A percentile compares a stretch with the other conserved stretches of the same genome.
Conservation (phyloP, 106 monocot genomes). For the Agapanthus africanus region DNA sequence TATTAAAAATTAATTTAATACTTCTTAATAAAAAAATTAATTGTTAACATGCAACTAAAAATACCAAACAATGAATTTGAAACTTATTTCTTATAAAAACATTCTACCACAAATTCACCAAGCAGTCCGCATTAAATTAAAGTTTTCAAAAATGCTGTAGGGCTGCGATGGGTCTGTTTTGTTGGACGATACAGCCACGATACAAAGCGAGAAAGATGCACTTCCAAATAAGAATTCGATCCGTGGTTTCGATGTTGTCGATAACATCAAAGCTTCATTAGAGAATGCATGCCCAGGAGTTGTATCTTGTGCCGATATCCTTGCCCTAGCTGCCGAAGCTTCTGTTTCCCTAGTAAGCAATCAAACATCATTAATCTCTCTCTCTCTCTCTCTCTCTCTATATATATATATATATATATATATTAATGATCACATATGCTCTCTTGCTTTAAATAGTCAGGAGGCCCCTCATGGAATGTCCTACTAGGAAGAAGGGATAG, state of each 20-base stretch:
- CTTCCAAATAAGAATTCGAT: conserved; percentile 32
- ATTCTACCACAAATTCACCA: no score
- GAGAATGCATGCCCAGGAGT: conserved; percentile 34
- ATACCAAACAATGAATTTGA: no score
- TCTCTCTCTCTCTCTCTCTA: no score
- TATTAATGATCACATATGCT: neutral
- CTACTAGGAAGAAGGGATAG: conserved; percentile 28
- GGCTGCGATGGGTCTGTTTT: conserved; percentile 51
- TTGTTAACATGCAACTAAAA: no score
- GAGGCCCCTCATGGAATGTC: conserved; percentile 37
- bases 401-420: neutral
- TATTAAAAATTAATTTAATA: no score
- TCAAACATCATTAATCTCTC: no score
- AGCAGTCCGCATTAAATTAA: no score
- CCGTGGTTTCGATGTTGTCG: conserved; percentile 32
- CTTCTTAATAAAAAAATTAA: no score
- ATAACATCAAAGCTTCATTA: conserved; percentile 23
- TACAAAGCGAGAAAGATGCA: conserved; percentile 38
- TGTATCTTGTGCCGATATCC: conserved; percentile 47
- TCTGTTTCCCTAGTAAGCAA: conserved; percentile 15
- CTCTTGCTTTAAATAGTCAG: conserved; percentile 15
- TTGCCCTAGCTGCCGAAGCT: conserved; percentile 30
- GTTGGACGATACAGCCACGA: conserved; percentile 20
- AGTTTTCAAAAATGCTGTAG: no score
- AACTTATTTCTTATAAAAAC: no score